Conservation (phyloP, 495 filamentous ascomycete species). For the Aspergillus ostianus region DNA sequence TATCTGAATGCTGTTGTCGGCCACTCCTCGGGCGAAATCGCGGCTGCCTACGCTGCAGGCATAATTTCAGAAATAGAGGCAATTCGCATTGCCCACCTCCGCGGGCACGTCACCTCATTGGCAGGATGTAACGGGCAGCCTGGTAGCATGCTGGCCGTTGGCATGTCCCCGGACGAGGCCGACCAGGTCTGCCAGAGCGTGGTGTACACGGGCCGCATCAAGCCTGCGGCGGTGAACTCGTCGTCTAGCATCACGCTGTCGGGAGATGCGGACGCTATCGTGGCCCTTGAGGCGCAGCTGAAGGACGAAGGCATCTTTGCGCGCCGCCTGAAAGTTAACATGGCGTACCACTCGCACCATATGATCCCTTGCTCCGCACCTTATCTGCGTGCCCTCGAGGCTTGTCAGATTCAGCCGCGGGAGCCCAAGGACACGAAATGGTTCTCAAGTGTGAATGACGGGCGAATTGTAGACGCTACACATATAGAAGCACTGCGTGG, state of each 20-base stretch:
- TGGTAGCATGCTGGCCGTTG: constrained; percentile 37
- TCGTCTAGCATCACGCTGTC: constrained; percentile 25
- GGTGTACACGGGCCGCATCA: neutral
- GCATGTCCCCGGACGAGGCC: constrained; percentile 18
- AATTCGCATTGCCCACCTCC: constrained; percentile 11
- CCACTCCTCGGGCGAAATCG: constrained; percentile 25
- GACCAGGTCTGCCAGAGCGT: constrained; percentile 12
- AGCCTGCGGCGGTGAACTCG: constrained; percentile 16
- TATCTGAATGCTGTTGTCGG: constrained; percentile 15
- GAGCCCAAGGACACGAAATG: constrained; percentile 16
- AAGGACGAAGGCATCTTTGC: constrained; percentile 19
- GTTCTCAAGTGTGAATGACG: no score
- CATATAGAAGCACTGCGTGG: neutral
- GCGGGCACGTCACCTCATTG: neutral
- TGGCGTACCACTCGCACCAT: constrained; percentile 42
- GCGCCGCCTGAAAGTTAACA: constrained; percentile 33
- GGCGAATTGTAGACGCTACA: no score
- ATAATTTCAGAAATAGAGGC: constrained; percentile 7
- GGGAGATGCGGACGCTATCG: constrained; percentile 33
- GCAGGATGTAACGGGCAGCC: neutral
- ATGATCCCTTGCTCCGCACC: neutral
- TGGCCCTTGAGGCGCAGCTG: constrained; percentile 17
- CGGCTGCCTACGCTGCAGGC: constrained; percentile 19
- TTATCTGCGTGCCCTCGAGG: neutral
- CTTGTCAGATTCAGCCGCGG: constrained; percentile 15